phyloP scores from a whole-genome alignment of 2,329 filamentous ascomycete genomes.

The Fusarium sp. region DNA sequence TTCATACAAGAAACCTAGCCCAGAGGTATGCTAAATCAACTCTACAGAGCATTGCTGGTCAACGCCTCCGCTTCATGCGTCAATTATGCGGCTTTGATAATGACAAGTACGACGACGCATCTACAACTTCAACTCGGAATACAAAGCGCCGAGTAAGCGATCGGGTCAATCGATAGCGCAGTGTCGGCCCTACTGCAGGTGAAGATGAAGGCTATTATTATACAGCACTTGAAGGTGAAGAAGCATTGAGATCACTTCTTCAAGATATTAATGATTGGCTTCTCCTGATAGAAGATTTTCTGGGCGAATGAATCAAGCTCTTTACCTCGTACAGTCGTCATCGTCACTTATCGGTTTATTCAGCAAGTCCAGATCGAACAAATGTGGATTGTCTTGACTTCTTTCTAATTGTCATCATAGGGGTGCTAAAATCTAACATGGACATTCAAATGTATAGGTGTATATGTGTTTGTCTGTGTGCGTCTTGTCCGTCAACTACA shows the following conservation, averaged over 20 bases:
- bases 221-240: neutral
- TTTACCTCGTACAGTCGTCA: neutral
- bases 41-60: constrained; percentile 64
- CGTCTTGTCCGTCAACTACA: constrained; percentile 10
- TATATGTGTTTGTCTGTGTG: constrained; percentile 12
- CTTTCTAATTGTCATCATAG: constrained; percentile 18
- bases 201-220: neutral
- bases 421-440: constrained; percentile 18
- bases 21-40: neutral
- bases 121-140: constrained; percentile 5
- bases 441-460: constrained; percentile 4
- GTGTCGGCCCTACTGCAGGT: neutral
- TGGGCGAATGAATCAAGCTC: neutral
- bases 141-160: constrained; percentile 35
- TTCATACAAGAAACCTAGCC: neutral
- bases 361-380: neutral
- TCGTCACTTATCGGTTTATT: neutral
- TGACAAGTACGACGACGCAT: constrained; percentile 19
- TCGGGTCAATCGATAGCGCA: constrained; percentile 26
- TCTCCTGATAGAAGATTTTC: neutral
- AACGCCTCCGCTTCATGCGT: constrained; percentile 66
- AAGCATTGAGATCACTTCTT: neutral
- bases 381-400: constrained; percentile 4
- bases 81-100: constrained; percentile 65
- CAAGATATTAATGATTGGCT: neutral